Evolutionary conservation across 768 basidiomycete species (phyloP).

Genomic region (Tulasnella sp.): DNA sequence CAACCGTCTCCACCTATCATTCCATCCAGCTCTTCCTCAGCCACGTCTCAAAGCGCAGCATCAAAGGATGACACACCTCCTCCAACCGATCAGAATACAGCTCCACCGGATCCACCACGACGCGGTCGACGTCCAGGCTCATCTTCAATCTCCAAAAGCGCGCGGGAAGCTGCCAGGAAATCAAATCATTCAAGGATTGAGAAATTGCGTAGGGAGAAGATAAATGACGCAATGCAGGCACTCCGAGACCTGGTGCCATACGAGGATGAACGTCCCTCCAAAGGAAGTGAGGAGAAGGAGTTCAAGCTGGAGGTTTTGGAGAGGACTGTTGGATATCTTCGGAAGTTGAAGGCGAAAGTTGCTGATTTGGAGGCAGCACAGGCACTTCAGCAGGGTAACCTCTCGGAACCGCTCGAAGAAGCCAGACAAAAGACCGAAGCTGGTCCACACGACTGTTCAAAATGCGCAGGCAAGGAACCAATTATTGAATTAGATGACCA

Average conservation of each 20-base stretch:
- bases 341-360: slow-evolving; percentile 51
- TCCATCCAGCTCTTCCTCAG: too few species aligned
- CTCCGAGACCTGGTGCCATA: slow-evolving; percentile 63
- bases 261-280: slow-evolving; percentile 27
- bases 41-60: too few species aligned
- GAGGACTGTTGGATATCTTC: slow-evolving; percentile 64
- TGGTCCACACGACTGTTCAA: background rate
- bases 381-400: background rate
- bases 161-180: slow-evolving; percentile 77
- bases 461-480: slow-evolving; percentile 5
- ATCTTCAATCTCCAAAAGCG: slow-evolving; percentile 55
- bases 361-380: slow-evolving; percentile 29
- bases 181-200: slow-evolving; percentile 93
- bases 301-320: slow-evolving; percentile 88
- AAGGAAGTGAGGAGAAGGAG: slow-evolving; percentile 60
- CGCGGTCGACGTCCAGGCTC: slow-evolving; percentile 50
- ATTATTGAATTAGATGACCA: background rate
- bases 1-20: background rate
- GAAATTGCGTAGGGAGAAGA: slow-evolving; percentile 85
- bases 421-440: background rate
- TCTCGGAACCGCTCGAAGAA: background rate
- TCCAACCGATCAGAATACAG: too few species aligned
- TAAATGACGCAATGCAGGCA: slow-evolving; percentile 76
- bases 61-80: too few species aligned
- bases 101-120: slow-evolving; percentile 35